These are phyloP conservation scores for Ceratonia siliqua DNA, from an alignment of 306 rosid genomes.

Conservation along the genomic window DNA sequence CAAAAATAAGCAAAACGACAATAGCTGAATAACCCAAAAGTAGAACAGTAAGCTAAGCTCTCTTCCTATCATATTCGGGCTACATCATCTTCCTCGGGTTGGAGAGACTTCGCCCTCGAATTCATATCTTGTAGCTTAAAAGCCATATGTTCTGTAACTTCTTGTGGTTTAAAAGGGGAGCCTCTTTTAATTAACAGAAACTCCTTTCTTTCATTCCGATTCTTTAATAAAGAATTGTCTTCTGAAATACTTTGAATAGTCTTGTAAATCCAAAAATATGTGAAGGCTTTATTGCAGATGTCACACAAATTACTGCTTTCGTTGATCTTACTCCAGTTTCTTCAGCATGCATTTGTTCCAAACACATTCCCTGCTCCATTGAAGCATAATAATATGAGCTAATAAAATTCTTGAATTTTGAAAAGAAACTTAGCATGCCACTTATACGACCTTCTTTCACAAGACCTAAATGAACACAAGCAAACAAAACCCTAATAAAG, in stretches of 20 bases:
- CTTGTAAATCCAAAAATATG: slow-evolving; percentile 67
- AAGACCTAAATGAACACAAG: slow-evolving; percentile 60
- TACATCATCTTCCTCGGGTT: too few species aligned
- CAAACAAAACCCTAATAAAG: slow-evolving; percentile 58
- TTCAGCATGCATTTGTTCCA: slow-evolving; percentile 40
- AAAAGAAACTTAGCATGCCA: too few species aligned
- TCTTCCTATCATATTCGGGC: too few species aligned
- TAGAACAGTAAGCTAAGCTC: too few species aligned
- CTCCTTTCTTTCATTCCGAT: slow-evolving; percentile 37
- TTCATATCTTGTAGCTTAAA: too few species aligned
- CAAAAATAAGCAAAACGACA: too few species aligned
- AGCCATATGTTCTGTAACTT: slow-evolving; percentile 27
- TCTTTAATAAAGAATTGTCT: slow-evolving; percentile 36
- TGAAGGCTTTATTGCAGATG: slow-evolving; percentile 37
- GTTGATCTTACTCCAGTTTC: slow-evolving; percentile 38
- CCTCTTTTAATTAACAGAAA: slow-evolving; percentile 17
- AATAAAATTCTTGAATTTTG: slow-evolving; percentile 48
- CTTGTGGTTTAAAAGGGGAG: slow-evolving; percentile 20
- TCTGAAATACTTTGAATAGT: slow-evolving; percentile 50
- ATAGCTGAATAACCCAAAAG: too few species aligned
- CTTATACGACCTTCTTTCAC: slow-evolving; percentile 66
- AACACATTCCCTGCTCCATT: slow-evolving; percentile 35
- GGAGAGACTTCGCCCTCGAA: too few species aligned
- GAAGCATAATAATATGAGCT: slow-evolving; percentile 32
- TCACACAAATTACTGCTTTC: slow-evolving; percentile 21